phyloP scores from a whole-genome alignment of 2,329 filamentous ascomycete species.

The Passalora sequoiae region DNA sequence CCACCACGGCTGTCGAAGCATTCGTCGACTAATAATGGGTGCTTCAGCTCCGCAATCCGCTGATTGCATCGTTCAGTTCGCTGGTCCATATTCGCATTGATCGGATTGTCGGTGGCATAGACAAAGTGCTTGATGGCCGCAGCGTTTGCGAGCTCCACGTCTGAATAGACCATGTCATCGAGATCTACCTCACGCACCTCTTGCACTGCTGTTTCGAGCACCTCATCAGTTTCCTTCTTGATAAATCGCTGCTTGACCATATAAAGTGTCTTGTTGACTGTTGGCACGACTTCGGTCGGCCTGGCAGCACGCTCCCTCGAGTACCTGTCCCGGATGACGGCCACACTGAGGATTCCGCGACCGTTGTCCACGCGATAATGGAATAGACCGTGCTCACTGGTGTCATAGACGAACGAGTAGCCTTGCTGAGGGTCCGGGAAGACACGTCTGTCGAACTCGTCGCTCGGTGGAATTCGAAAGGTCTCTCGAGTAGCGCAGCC shows the following conservation, averaged over 20 bases:
- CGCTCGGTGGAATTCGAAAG: neutral
- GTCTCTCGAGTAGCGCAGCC: neutral
- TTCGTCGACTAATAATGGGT: no score
- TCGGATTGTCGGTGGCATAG: no score
- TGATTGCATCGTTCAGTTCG: no score
- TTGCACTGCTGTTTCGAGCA: neutral
- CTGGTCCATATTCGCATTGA: no score
- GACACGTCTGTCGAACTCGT: neutral
- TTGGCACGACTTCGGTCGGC: neutral
- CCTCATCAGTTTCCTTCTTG: neutral
- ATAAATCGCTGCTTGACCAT: neutral
- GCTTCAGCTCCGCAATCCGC: no score
- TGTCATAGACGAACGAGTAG: neutral
- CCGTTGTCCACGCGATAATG: neutral
- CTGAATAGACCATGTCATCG: neutral
- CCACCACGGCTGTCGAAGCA: no score
- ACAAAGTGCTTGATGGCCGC: neutral
- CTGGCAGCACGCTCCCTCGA: neutral
- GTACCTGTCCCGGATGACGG: neutral
- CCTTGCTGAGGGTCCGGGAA: neutral
- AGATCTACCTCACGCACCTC: neutral
- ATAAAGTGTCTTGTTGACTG: neutral
- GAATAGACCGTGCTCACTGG: neutral
- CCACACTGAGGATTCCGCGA: neutral
- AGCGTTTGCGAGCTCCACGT: neutral